phyloP scores from a whole-genome alignment of 2,329 filamentous ascomycete species.

The Rhytidhysteron rufulum region DNA sequence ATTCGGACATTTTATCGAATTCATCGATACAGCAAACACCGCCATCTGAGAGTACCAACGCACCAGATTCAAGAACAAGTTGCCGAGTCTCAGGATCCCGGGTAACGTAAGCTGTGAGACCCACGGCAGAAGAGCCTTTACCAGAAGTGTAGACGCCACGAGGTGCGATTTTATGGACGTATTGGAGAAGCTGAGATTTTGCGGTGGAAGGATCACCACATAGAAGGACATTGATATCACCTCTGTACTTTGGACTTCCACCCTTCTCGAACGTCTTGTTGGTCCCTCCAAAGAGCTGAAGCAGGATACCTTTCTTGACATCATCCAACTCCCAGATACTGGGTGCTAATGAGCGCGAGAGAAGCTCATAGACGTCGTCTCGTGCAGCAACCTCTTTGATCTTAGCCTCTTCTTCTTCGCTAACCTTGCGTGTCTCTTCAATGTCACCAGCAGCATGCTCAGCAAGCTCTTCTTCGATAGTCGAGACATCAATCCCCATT shows the following conservation, averaged over 20 bases:
- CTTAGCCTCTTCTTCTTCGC: slow-evolving; percentile 80
- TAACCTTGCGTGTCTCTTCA: slow-evolving; percentile 80
- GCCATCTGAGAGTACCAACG: slow-evolving; percentile 68
- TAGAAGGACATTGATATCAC: slow-evolving; percentile 94
- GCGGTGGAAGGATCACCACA: slow-evolving; percentile 96
- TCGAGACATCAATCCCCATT: slow-evolving; percentile 85
- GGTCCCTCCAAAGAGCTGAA: slow-evolving; percentile 94
- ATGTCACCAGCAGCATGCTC: slow-evolving; percentile 67
- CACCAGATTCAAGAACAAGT: slow-evolving; percentile 70
- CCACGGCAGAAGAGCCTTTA: slow-evolving; percentile 71
- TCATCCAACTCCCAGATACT: slow-evolving; percentile 98
- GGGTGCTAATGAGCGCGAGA: slow-evolving; percentile 85
- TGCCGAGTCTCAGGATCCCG: slow-evolving; percentile 70
- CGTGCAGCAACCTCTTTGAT: slow-evolving; percentile 78
- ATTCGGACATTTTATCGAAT: slow-evolving; percentile 76
- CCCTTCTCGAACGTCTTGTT: slow-evolving; percentile 98
- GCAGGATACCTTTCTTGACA: slow-evolving; percentile 95
- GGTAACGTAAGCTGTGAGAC: slow-evolving; percentile 73
- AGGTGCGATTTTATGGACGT: slow-evolving; percentile 96
- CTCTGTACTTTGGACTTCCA: slow-evolving; percentile 90
- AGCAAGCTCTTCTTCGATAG: slow-evolving; percentile 77
- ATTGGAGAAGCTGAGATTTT: slow-evolving; percentile 91
- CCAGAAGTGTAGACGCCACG: slow-evolving; percentile 76
- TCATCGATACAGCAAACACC: slow-evolving; percentile 77
- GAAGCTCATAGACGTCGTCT: slow-evolving; percentile 86